Evolutionary conservation across 1,284 basidiomycete species (phyloP).

Genomic region (Neotropicomus parvogracilis): DNA sequence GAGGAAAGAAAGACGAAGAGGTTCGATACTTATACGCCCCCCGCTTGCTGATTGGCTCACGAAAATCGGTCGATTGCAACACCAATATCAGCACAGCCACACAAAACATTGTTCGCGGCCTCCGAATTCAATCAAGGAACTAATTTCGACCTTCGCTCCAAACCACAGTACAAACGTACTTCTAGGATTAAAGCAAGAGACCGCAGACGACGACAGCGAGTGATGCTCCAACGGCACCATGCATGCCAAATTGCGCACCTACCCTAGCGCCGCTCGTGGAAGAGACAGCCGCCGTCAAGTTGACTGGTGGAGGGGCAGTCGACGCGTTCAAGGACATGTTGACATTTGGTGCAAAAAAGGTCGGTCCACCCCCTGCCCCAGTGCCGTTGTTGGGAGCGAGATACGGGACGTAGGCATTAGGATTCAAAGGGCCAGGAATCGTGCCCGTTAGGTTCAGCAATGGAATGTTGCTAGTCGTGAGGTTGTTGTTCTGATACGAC

Average conservation of each 20-base stretch:
- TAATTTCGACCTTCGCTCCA: too few relatives aligned
- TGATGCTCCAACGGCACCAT: slow-evolving; percentile 13
- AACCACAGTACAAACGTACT: too few relatives aligned
- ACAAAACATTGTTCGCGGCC: too few relatives aligned
- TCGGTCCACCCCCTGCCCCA: slow-evolving; percentile 41
- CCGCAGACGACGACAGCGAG: slow-evolving; percentile 5
- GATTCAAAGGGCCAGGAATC: slow-evolving; percentile 35
- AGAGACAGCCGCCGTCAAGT: slow-evolving; percentile 33
- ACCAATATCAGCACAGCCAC: slow-evolving; percentile 16
- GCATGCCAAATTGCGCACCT: slow-evolving; percentile 3
- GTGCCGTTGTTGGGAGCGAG: slow-evolving; percentile 36
- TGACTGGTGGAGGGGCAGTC: slow-evolving; percentile 38
- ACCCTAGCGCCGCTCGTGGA: slow-evolving; percentile 1
- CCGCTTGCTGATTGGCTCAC: slow-evolving; percentile 21
- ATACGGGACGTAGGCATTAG: slow-evolving; percentile 39
- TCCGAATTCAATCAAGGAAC: too few relatives aligned
- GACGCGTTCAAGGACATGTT: slow-evolving; percentile 36
- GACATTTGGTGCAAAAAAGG: slow-evolving; percentile 37
- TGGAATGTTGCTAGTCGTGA: slow-evolving; percentile 27
- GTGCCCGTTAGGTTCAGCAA: slow-evolving; percentile 32
- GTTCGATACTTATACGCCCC: slow-evolving; percentile 6
- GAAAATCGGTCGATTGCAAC: slow-evolving; percentile 27
- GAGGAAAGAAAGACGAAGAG: neutral
- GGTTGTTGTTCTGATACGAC: slow-evolving; percentile 35
- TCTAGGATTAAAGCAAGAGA: slow-evolving; percentile 13